Percentiles rank a stretch among this genome's conserved stretches.
These are phyloP conservation scores for Fragaria vesca DNA, from an alignment of 306 rosid species.

Conservation along the genomic window DNA sequence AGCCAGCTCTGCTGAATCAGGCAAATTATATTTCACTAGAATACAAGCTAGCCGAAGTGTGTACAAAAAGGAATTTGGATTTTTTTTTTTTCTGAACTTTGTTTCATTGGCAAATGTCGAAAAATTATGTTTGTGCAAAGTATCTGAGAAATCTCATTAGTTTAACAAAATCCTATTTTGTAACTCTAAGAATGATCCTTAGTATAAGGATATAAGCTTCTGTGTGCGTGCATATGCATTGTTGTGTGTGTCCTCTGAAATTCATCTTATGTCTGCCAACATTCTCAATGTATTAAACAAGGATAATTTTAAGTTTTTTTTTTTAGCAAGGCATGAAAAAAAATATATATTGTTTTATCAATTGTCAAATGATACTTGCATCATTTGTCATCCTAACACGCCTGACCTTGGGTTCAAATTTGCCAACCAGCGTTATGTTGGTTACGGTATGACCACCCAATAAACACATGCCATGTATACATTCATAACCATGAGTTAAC, in stretches of 20 bases:
- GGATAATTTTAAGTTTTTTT: no score
- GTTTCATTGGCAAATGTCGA: neutral
- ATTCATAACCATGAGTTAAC: no score
- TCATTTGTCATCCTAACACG: no score
- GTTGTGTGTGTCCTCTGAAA: neutral
- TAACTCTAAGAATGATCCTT: neutral
- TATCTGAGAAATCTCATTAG: neutral
- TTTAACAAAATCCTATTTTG: neutral
- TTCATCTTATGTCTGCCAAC: neutral
- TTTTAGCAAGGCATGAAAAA: no score
- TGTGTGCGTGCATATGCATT: neutral
- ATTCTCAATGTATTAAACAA: no score
- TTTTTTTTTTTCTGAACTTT: neutral
- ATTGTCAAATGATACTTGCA: no score
- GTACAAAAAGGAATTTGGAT: neutral
- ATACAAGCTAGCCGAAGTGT: neutral
- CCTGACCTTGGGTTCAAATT: no score
- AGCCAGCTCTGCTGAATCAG: neutral
- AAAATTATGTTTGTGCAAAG: neutral
- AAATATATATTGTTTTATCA: no score
- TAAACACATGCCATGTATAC: no score
- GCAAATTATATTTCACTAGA: neutral
- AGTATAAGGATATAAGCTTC: neutral
- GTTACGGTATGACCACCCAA: no score
- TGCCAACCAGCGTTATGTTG: no score